phyloP scores from a whole-genome alignment of 2,329 filamentous ascomycete species.

The Claviceps africana region DNA sequence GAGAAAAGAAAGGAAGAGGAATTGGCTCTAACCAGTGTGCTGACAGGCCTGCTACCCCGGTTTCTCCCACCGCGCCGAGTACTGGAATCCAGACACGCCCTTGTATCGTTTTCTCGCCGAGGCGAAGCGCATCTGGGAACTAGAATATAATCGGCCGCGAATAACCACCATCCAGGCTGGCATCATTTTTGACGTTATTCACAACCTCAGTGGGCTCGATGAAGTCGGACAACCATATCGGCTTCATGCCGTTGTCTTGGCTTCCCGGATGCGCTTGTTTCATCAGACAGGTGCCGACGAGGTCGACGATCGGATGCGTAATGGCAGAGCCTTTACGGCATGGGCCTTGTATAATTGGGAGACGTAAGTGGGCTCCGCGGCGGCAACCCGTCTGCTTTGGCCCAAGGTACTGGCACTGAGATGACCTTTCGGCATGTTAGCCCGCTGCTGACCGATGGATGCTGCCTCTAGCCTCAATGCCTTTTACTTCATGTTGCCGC shows the following conservation, averaged over 20 bases:
- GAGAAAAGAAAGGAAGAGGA: not conserved
- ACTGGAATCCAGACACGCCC: conserved; percentile 22
- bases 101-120: conserved; percentile 24
- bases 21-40: not conserved
- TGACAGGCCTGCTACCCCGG: conserved; percentile 16
- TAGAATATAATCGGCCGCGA: conserved; percentile 14
- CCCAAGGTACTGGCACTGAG: not conserved
- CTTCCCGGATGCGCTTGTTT: conserved; percentile 19
- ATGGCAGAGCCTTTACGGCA: conserved; percentile 16
- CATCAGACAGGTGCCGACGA: conserved; percentile 3
- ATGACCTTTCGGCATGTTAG: not conserved
- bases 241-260: conserved; percentile 18
- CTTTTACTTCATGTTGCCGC: conserved; percentile 14
- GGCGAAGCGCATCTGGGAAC: conserved; percentile 24
- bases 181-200: conserved; percentile 17
- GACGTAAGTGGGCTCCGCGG: conserved; percentile 12
- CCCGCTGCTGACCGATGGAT: not conserved
- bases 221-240: conserved; percentile 22
- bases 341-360: conserved; percentile 24
- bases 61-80: conserved; percentile 17
- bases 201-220: conserved; percentile 22
- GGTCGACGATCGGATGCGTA: conserved; percentile 8
- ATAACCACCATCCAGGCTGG: conserved; percentile 25
- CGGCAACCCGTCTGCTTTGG: too few species aligned
- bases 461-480: conserved; percentile 9